phyloP scores from a whole-genome alignment of 345 rosid genomes.

The Noccaea caerulescens region DNA sequence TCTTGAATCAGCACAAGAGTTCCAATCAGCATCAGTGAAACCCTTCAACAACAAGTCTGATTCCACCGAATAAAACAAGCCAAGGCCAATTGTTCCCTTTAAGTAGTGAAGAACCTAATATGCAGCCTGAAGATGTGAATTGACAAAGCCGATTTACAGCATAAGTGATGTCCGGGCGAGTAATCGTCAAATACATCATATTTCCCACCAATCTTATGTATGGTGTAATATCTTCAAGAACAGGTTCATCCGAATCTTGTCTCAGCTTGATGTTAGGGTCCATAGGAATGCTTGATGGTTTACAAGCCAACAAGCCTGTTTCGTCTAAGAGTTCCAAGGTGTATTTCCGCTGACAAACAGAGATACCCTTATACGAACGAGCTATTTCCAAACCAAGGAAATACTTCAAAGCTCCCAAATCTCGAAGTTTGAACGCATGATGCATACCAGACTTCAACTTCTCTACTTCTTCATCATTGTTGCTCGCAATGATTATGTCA shows the following conservation, averaged over 20 bases:
- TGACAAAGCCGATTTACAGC: not conserved
- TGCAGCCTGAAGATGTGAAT: not conserved
- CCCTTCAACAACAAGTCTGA: not conserved
- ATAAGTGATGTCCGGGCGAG: not conserved
- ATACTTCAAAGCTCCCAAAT: not conserved
- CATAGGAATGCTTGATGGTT: not conserved
- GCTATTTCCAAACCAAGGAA: not conserved
- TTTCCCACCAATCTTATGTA: not conserved
- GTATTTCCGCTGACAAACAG: not conserved
- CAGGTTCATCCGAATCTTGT: not conserved
- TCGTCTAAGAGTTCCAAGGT: not conserved
- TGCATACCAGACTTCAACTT: not conserved
- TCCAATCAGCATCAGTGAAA: not conserved
- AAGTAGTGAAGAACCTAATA: not conserved
- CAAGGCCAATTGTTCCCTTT: not conserved
- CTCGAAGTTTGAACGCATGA: not conserved
- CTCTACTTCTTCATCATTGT: not conserved
- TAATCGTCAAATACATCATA: not conserved
- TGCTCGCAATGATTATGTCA: not conserved
- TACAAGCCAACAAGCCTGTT: not conserved
- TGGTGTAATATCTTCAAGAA: not conserved
- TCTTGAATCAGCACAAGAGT: not conserved
- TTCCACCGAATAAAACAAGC: not conserved
- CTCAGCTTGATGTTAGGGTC: not conserved
- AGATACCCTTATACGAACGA: not conserved